phyloP scores from a whole-genome alignment of 169 alveolate genomes.

The Eimeria necatrix region DNA sequence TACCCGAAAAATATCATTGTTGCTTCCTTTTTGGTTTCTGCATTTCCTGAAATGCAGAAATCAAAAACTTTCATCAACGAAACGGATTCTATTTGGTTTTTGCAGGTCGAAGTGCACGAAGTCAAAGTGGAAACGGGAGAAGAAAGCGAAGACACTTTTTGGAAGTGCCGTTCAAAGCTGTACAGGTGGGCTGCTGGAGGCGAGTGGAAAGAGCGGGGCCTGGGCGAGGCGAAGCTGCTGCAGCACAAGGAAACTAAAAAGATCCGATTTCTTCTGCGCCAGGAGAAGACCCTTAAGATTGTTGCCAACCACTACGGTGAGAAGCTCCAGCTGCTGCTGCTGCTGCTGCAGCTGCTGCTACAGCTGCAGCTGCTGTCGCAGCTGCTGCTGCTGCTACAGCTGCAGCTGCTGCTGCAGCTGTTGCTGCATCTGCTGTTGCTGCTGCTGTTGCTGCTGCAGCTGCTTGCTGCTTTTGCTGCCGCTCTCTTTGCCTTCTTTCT shows the following conservation, averaged over 20 bases:
- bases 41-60: background rate
- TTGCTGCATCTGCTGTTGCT: background rate
- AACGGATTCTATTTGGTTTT: background rate
- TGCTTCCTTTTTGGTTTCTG: background rate
- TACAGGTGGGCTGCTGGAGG: constrained; percentile 94
- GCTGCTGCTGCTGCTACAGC: background rate
- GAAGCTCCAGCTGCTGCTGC: background rate
- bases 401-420: background rate
- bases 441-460: background rate
- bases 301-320: constrained; percentile 96
- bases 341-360: background rate
- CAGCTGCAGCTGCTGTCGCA: background rate
- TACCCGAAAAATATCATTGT: background rate
- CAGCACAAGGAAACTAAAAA: constrained; percentile 95
- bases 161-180: constrained; percentile 96
- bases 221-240: constrained; percentile 97
- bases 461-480: no score
- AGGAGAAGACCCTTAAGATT: constrained; percentile 97
- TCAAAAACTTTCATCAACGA: background rate
- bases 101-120: constrained; percentile 95
- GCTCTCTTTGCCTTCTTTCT: no score
- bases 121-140: constrained; percentile 97
- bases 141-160: constrained; percentile 97
- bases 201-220: constrained; percentile 99
- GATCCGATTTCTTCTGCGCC: constrained; percentile 96